Percentiles rank a stretch among this genome's conserved stretches.
phyloP scores from a whole-genome alignment of 495 filamentous ascomycete species.

The Penicillium macrosclerotiorum region DNA sequence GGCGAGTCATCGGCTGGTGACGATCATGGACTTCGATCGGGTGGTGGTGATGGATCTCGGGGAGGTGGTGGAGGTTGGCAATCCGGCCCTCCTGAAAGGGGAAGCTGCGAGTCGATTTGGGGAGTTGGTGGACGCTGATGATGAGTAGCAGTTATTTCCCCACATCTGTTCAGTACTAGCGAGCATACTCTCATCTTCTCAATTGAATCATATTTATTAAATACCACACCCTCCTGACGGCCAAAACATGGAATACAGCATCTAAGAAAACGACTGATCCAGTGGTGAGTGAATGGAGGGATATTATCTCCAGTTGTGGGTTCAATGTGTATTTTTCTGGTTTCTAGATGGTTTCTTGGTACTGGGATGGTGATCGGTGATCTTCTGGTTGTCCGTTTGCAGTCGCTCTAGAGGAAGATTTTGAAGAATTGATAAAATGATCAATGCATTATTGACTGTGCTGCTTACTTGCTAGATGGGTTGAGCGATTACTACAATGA shows the following conservation, averaged over 20 bases:
- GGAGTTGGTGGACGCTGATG: not conserved
- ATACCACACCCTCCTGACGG: not conserved
- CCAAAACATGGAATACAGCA: too few relatives aligned
- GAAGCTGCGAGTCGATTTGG: not conserved
- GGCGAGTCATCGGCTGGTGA: slow-evolving; percentile 47
- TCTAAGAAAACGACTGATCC: too few relatives aligned
- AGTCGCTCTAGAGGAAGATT: too few relatives aligned
- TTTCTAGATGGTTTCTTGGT: too few relatives aligned
- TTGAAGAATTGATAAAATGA: too few relatives aligned
- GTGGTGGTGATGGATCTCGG: slow-evolving; percentile 44
- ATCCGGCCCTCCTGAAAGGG: slow-evolving; percentile 17
- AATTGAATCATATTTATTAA: not conserved
- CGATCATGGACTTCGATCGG: slow-evolving; percentile 45
- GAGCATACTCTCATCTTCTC: not conserved
- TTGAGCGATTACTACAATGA: too few relatives aligned
- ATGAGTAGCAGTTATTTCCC: not conserved
- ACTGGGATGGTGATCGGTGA: too few relatives aligned
- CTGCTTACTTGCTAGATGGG: too few relatives aligned
- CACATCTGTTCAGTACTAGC: too few relatives aligned
- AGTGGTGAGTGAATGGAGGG: not conserved
- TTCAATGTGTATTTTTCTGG: too few relatives aligned
- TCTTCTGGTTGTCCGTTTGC: too few relatives aligned
- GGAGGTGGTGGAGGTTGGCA: slow-evolving; percentile 40
- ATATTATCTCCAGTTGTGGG: not conserved
- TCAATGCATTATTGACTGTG: too few relatives aligned